Base-by-base conservation (phyloP, 2,329 filamentous ascomycete genomes). In the Fulvia fulva region DNA sequence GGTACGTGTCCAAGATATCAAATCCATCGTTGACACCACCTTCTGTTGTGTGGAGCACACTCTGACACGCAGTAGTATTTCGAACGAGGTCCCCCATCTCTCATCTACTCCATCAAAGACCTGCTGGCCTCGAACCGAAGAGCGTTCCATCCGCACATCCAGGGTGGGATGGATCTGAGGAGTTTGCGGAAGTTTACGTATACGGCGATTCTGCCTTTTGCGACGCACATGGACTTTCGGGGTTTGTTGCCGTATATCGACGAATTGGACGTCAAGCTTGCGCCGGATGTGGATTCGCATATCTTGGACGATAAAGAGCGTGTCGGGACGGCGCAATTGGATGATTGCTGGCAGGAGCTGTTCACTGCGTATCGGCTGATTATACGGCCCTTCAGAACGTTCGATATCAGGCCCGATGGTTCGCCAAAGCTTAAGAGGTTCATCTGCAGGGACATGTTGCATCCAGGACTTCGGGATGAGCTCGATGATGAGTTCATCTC, bases 41-140 rank as follows among this genome's bases (percentile, higher is more conserved):
- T 41, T 41, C 37, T 41, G 37, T n/a, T 41, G 37, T 21, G 19
- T 23, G 45, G 7, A 47, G 3, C 16, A 41, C 37, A 41, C 19
- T 41, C 37, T 41, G 37, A 41, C 37, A 3, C 37, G 45, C 23
- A 14, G 14, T 23, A 25, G 66, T 90, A 87, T 73, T 89, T 87
- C 67, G 77, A 86, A 34, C 84, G 84, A 46, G 77, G 80, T 1
- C 81, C 87, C 6, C 69, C 70, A 3, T 66, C 64, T 1, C 53
- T 71, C n/a, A 63, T 71, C 11, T 60, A 67, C 59, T 65, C 61
- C 49, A 70, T 72, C 63, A 67, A 65, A 45, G 57, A 67, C 37
- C 63, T 61, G 53, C 53, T 70, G 34, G 50, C 56, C 9, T 53
- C 50, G 4, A 32, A 34, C 9, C 46, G 47, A 3, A 51, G 46